These are phyloP conservation scores for Pichia nanzhaoensis DNA, from an alignment of 805 yeast species.

Conservation along the genomic window DNA sequence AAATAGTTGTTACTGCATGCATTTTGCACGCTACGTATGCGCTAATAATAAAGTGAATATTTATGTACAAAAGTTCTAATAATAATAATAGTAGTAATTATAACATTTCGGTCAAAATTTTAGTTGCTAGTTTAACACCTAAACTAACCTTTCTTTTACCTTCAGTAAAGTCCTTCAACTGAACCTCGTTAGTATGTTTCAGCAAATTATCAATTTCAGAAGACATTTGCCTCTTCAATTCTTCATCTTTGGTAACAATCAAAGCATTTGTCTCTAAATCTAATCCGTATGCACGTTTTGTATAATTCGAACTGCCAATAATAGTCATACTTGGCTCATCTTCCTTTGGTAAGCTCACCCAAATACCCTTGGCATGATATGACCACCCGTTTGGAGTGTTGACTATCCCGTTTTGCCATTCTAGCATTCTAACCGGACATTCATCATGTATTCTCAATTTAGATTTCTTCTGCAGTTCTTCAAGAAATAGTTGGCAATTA, in stretches of 20 bases:
- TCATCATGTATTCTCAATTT: slow-evolving; percentile 9
- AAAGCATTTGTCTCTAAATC: slow-evolving; percentile 89
- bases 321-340: slow-evolving; percentile 64
- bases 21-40: not conserved
- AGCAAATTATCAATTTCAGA: slow-evolving; percentile 58
- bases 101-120: slow-evolving; percentile 50
- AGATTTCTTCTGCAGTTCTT: slow-evolving; percentile 34
- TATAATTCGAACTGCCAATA: slow-evolving; percentile 90
- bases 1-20: too few species aligned
- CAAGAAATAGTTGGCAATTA: slow-evolving; percentile 62
- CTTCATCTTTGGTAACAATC: slow-evolving; percentile 60
- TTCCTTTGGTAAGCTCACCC: slow-evolving; percentile 63
- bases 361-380: slow-evolving; percentile 94
- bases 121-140: slow-evolving; percentile 64
- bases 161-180: slow-evolving; percentile 52
- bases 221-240: slow-evolving; percentile 50
- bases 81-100: slow-evolving; percentile 5
- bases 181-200: slow-evolving; percentile 44
- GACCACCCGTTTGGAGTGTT: slow-evolving; percentile 89
- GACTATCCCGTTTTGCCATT: slow-evolving; percentile 85
- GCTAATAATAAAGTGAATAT: too few species aligned
- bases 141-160: slow-evolving; percentile 56
- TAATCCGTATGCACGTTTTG: slow-evolving; percentile 77
- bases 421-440: slow-evolving; percentile 53
- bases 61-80: not conserved